Evolutionary conservation across 352 stramenopile genomes (phyloP).

Genomic region (Globisporangium carolinianum): DNA sequence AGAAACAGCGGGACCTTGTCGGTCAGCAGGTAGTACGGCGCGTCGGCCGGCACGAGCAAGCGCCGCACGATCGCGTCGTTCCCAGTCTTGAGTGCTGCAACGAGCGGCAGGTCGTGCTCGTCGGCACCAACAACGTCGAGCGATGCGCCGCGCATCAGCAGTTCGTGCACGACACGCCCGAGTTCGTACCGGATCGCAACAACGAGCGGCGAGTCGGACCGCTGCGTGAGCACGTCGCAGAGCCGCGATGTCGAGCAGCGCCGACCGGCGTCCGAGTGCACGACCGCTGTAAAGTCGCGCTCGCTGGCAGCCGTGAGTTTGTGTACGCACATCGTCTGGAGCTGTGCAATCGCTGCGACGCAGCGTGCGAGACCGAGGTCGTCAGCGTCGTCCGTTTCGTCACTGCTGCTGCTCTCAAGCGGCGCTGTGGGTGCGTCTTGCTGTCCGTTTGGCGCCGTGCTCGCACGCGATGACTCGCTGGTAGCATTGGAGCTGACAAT

Average conservation of each 20-base stretch:
- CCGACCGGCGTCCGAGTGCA: conserved; percentile 55
- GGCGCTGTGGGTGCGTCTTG: no score
- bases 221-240: conserved; percentile 49
- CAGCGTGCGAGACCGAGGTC: conserved; percentile 8
- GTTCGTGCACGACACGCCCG: conserved; percentile 69
- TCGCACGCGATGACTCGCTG: no score
- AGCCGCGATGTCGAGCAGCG: conserved; percentile 63
- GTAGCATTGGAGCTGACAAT: no score
- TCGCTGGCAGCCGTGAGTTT: conserved; percentile 47
- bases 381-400: conserved; percentile 2
- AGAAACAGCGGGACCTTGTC: conserved; percentile 77
- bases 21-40: conserved; percentile 65
- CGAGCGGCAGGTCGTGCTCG: conserved; percentile 56
- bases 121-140: conserved; percentile 38
- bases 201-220: conserved; percentile 58
- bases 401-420: neutral
- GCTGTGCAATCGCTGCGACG: conserved; percentile 15
- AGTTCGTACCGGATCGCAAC: conserved; percentile 77
- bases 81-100: conserved; percentile 55
- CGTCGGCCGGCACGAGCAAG: conserved; percentile 58
- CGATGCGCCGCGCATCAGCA: conserved; percentile 45
- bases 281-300: conserved; percentile 37
- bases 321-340: conserved; percentile 51
- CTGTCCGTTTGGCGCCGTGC: no score
- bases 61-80: conserved; percentile 75